These are phyloP conservation scores for Aechmea fasciata DNA, from an alignment of 176 grass and related monocot genomes.

Conservation along the genomic window DNA sequence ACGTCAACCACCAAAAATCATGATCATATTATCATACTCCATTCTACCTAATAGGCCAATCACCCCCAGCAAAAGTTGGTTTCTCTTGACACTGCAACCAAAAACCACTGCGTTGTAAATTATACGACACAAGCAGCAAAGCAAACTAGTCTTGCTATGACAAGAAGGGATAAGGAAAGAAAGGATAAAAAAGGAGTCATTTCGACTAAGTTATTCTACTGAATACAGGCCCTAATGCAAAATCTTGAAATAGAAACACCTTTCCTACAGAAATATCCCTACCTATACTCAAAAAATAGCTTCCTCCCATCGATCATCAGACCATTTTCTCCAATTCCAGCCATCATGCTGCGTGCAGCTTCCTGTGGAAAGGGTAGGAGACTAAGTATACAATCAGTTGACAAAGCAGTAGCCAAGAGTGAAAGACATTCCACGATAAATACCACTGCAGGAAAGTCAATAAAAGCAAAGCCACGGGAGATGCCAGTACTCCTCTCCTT, in stretches of 20 bases:
- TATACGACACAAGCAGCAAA: too few relatives aligned
- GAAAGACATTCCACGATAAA: constrained; percentile 22
- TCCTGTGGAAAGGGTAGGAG: constrained; percentile 41
- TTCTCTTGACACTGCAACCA: neutral
- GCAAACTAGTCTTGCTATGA: neutral
- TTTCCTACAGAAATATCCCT: constrained; percentile 3
- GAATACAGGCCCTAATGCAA: neutral
- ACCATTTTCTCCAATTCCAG: constrained; percentile 55
- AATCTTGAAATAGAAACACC: neutral
- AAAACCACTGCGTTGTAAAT: neutral
- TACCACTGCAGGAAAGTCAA: constrained; percentile 95
- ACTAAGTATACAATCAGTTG: constrained; percentile 21
- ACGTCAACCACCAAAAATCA: neutral
- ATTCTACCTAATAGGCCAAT: neutral
- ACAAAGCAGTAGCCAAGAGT: constrained; percentile 10
- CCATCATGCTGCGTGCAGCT: constrained; percentile 85
- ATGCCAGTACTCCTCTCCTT: constrained; percentile 82
- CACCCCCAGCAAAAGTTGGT: neutral
- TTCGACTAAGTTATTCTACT: neutral
- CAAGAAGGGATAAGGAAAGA: neutral
- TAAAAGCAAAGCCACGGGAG: constrained; percentile 95
- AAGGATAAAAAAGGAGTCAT: neutral
- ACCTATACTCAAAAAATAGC: constrained; percentile 88
- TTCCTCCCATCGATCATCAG: constrained; percentile 76
- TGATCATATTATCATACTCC: neutral